These are phyloP conservation scores for Limonium bicolor DNA, from an alignment of 148 eudicot genomes.

Conservation along the genomic window DNA sequence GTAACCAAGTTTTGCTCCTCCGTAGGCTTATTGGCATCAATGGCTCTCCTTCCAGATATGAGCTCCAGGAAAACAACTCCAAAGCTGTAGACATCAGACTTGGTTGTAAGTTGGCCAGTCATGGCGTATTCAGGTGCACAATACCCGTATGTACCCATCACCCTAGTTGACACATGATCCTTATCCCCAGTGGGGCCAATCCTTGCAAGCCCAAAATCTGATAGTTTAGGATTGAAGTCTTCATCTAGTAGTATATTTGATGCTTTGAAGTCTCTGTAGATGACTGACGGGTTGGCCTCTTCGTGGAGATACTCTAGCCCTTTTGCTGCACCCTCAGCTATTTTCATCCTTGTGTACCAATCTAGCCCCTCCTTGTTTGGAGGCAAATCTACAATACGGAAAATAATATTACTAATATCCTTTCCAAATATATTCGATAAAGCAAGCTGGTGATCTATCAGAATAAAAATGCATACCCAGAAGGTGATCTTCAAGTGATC, in stretches of 20 bases:
- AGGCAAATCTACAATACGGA: conserved; percentile 20
- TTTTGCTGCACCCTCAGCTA: conserved; percentile 60
- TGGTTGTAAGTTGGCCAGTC: conserved; percentile 53
- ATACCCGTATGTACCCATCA: conserved; percentile 77
- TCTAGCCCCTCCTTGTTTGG: conserved; percentile 34
- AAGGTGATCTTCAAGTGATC: conserved; percentile 75
- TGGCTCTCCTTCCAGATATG: conserved; percentile 55
- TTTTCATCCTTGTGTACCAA: conserved; percentile 66
- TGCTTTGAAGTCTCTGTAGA: conserved; percentile 62
- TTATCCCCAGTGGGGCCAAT: conserved; percentile 45
- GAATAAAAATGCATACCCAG: conserved; percentile 31
- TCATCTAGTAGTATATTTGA: conserved; percentile 62
- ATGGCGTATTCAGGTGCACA: conserved; percentile 64
- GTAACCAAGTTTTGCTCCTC: conserved; percentile 46
- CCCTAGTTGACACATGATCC: conserved; percentile 58
- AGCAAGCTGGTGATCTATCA: neutral
- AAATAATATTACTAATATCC: too few relatives aligned
- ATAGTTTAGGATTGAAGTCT: conserved; percentile 46
- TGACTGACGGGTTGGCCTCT: conserved; percentile 40
- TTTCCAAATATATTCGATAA: neutral
- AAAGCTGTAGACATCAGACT: conserved; percentile 64
- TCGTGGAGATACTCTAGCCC: conserved; percentile 68
- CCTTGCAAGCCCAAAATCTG: conserved; percentile 59
- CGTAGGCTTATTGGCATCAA: conserved; percentile 41
- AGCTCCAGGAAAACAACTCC: conserved; percentile 77